These are phyloP conservation scores for Clonostachys chloroleuca DNA, from an alignment of 2,329 filamentous ascomycete genomes.

Conservation along the genomic window DNA sequence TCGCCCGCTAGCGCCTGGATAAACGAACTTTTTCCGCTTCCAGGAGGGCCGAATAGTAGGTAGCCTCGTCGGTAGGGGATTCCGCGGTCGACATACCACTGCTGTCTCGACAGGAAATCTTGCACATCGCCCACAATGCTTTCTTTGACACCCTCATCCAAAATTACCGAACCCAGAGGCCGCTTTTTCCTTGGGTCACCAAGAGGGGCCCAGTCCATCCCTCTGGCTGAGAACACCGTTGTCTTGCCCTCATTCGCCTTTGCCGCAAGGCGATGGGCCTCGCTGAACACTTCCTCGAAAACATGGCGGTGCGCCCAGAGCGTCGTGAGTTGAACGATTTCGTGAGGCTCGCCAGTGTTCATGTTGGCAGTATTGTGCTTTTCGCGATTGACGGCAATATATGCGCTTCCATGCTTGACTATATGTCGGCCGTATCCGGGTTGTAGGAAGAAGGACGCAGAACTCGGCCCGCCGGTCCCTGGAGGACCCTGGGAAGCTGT, in stretches of 20 bases:
- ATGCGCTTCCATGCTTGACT: conserved; percentile 80
- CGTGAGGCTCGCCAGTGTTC: conserved; percentile 83
- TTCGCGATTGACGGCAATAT: conserved; percentile 81
- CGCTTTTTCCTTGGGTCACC: conserved; percentile 83
- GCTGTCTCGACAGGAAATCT: conserved; percentile 73
- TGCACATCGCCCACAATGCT: conserved; percentile 73
- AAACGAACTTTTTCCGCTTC: conserved; percentile 92
- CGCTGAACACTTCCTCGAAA: conserved; percentile 84
- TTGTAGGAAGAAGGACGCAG: conserved; percentile 81
- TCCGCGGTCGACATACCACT: conserved; percentile 92
- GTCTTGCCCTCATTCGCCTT: conserved; percentile 89
- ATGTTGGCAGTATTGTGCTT: conserved; percentile 80
- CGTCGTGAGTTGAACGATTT: conserved; percentile 88
- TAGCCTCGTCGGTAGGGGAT: conserved; percentile 91
- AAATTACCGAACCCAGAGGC: conserved; percentile 80
- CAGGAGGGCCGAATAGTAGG: conserved; percentile 82
- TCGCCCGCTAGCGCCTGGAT: conserved; percentile 94
- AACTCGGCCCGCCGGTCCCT: conserved; percentile 59
- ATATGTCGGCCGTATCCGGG: conserved; percentile 89
- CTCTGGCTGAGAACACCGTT: conserved; percentile 80
- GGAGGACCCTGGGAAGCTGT: conserved; percentile 57
- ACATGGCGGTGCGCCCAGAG: conserved; percentile 85
- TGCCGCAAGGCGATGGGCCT: conserved; percentile 77
- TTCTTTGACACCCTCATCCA: conserved; percentile 81
- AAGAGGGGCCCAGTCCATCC: conserved; percentile 79